These are phyloP conservation scores for Marasmius oreades DNA, from an alignment of 1,284 basidiomycete genomes.

Conservation along the genomic window DNA sequence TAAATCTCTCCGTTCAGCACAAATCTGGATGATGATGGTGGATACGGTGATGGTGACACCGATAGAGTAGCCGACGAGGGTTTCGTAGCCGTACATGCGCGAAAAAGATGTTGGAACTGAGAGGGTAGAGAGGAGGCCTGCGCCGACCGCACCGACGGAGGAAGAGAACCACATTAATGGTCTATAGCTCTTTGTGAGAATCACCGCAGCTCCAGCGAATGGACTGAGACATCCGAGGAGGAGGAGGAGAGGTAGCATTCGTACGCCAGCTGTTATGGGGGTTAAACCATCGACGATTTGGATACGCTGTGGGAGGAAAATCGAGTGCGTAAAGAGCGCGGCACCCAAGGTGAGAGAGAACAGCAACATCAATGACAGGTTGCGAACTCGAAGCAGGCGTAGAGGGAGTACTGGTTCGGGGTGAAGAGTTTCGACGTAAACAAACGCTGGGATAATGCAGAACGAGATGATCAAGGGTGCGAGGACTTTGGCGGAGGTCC, in stretches of 20 bases:
- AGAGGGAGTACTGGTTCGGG: neutral
- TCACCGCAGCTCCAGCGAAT: neutral
- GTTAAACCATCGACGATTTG: neutral
- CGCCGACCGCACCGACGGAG: neutral
- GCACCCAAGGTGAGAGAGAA: neutral
- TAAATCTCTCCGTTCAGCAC: neutral
- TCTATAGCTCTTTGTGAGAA: neutral
- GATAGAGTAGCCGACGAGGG: conserved; percentile 1
- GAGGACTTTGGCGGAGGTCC: neutral
- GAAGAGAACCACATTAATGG: neutral
- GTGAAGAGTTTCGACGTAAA: neutral
- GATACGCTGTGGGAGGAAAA: conserved; percentile 1
- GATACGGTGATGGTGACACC: conserved; percentile 1
- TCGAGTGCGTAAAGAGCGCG: neutral
- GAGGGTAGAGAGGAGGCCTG: neutral
- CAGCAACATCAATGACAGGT: neutral
- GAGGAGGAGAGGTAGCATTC: conserved; percentile 1
- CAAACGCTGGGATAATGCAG: neutral
- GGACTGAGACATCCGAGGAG: neutral
- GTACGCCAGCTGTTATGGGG: neutral
- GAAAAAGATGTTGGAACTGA: neutral
- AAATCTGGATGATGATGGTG: neutral
- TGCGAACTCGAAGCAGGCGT: neutral
- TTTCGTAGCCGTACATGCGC: neutral
- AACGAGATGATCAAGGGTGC: neutral